Evolutionary conservation across 2,329 filamentous ascomycete species (phyloP).

Genomic region (Fusarium tupiense): DNA sequence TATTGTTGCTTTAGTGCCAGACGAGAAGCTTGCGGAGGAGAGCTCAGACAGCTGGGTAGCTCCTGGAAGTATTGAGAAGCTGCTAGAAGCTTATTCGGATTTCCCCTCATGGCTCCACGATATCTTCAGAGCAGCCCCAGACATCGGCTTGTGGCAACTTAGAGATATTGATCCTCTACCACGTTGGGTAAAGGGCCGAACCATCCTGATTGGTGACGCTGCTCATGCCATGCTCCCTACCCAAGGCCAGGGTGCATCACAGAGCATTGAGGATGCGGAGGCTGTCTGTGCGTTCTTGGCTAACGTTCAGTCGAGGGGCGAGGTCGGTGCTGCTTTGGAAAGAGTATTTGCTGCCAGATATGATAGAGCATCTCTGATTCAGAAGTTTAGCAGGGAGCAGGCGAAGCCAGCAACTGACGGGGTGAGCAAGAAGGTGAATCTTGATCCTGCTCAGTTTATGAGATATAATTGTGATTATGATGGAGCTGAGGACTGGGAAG

Average conservation of each 20-base stretch:
- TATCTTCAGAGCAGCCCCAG: not conserved
- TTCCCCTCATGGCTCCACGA: slow-evolving; percentile 11
- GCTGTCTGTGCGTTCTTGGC: not conserved
- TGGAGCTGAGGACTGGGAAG: slow-evolving; percentile 34
- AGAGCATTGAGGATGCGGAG: slow-evolving; percentile 14
- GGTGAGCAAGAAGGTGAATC: slow-evolving; percentile 21
- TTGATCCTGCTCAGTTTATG: slow-evolving; percentile 37
- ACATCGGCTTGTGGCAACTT: slow-evolving; percentile 11
- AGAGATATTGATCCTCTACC: slow-evolving; percentile 14
- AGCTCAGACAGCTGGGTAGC: slow-evolving; percentile 37
- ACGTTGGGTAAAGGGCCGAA: slow-evolving; percentile 7
- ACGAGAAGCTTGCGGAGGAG: slow-evolving; percentile 28
- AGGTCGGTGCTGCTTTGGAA: not conserved
- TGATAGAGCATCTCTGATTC: slow-evolving; percentile 28
- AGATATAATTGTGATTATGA: slow-evolving; percentile 36
- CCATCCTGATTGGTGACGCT: slow-evolving; percentile 10
- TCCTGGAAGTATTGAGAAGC: slow-evolving; percentile 30
- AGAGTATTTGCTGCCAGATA: slow-evolving; percentile 15
- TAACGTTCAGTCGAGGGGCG: not conserved
- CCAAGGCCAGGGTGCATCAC: slow-evolving; percentile 13
- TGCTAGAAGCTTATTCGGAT: slow-evolving; percentile 26
- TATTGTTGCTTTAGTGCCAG: slow-evolving; percentile 32
- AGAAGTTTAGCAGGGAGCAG: slow-evolving; percentile 37
- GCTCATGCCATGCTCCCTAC: slow-evolving; percentile 16
- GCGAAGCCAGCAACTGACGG: slow-evolving; percentile 32